Evolutionary conservation across 164 flowering plant species (phyloP), one percentile per base, ranked within the genome.

Genomic region (Liriodendron chinense): DNA sequence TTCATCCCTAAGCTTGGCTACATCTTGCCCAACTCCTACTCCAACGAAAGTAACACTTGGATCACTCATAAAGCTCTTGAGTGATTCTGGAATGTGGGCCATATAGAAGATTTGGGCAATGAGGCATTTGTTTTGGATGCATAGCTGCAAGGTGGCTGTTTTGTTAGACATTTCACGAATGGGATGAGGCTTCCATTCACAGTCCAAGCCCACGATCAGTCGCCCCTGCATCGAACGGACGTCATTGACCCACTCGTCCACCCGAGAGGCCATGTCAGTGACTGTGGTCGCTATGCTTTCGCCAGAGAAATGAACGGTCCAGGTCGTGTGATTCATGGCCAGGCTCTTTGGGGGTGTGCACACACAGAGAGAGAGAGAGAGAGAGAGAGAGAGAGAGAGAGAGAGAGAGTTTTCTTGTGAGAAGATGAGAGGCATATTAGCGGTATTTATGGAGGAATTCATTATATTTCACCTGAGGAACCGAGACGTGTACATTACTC

Each of bases 211-310:
- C 2, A 69, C 34, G 20, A 69, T 21, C 23, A 63, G 1, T 20
- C 47, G 72, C 1, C 23, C 47, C 61, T 21, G 47, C 25, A 13
- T 25, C 50, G 18, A 47, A 9, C 13, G n/a, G 62, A 75, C 72
- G 1, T 71, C 8, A 56, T 28, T 12, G 65, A 74, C 49, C 76
- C 80, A 80, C 0, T 49, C 20, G 2, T 72, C 71, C 24, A 75
- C 78, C 12, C 22, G 10, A 22, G 70, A 34, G 1, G 76, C 21
- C n/a, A 47, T 67, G n/a, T 61, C 16, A 16, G 80, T 77, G 24
- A 80, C 70, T 7, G 26, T 18, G 65, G 80, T 77, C 2, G 7
- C 61, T 26, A 80, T 70, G 20, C 8, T 18, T 6, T 63, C 6
- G 65, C 65, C 65, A 21, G 65, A 63, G 65, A 63, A 63, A 22